These are phyloP conservation scores for Salvia miltiorrhiza DNA, from an alignment of 257 asterid species.

Conservation along the genomic window DNA sequence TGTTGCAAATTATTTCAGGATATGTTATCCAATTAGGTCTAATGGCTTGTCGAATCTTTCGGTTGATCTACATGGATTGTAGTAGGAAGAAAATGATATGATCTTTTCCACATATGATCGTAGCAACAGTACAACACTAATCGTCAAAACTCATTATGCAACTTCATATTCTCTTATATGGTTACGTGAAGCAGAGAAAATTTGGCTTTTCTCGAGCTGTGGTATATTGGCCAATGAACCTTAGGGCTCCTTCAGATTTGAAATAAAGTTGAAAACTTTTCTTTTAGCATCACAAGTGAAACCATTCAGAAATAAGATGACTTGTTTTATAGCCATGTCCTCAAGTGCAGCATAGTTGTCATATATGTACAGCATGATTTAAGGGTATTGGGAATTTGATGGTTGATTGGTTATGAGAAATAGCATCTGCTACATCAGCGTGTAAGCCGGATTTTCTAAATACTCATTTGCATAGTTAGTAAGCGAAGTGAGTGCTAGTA, in stretches of 20 bases:
- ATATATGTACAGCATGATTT: not conserved
- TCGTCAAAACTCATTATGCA: not conserved
- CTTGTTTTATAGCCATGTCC: not conserved
- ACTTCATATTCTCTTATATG: not conserved
- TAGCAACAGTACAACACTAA: too few species aligned
- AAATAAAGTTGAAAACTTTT: not conserved
- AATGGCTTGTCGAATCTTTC: not conserved
- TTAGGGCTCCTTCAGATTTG: not conserved
- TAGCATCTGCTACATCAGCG: not conserved
- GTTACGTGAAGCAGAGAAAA: not conserved
- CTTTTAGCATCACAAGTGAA: not conserved
- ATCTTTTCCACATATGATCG: not conserved
- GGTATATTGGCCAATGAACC: not conserved
- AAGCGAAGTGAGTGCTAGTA: not conserved
- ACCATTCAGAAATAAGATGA: not conserved
- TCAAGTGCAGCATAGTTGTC: not conserved
- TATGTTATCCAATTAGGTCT: not conserved
- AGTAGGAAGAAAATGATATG: slow-evolving; percentile 3
- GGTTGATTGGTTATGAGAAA: not conserved
- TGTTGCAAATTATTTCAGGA: not conserved
- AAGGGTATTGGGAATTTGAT: not conserved
- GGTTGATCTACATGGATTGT: slow-evolving; percentile 14
- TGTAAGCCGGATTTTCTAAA: not conserved
- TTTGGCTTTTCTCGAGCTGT: not conserved
- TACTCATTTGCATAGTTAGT: slow-evolving; percentile 3